These are phyloP conservation scores for Canavalia gladiata DNA, from an alignment of 306 rosid species.

Conservation along the genomic window DNA sequence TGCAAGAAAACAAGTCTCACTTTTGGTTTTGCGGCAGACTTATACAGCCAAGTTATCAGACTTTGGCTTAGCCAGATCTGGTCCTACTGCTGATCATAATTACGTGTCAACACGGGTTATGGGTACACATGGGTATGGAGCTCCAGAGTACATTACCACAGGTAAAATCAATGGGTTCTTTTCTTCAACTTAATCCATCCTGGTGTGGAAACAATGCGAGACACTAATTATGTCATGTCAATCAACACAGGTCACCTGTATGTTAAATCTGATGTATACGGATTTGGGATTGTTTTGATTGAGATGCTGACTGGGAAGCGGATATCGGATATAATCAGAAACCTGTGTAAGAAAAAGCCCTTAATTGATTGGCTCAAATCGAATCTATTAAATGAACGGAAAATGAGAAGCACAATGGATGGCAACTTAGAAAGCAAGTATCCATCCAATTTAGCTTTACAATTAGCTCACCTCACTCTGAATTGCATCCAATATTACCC, in stretches of 20 bases:
- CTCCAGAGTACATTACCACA: slow-evolving; percentile 79
- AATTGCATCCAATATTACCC: slow-evolving; percentile 67
- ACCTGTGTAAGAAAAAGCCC: slow-evolving; percentile 47
- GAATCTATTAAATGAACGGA: slow-evolving; percentile 60
- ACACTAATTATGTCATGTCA: slow-evolving; percentile 7
- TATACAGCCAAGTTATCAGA: slow-evolving; percentile 74
- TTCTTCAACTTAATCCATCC: neutral
- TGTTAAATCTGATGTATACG: slow-evolving; percentile 77
- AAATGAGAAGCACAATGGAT: slow-evolving; percentile 72
- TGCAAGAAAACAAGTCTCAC: neutral
- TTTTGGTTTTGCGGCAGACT: slow-evolving; percentile 53
- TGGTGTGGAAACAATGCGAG: neutral
- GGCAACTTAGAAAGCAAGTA: slow-evolving; percentile 66
- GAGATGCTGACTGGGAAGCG: slow-evolving; percentile 71
- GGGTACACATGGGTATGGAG: slow-evolving; percentile 81
- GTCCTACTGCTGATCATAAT: slow-evolving; percentile 70
- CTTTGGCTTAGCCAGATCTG: slow-evolving; percentile 78
- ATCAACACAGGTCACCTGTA: slow-evolving; percentile 64
- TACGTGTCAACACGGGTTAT: slow-evolving; percentile 72
- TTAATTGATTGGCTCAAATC: slow-evolving; percentile 73
- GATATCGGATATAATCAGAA: slow-evolving; percentile 53
- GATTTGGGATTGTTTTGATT: slow-evolving; percentile 76
- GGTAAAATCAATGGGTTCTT: slow-evolving; percentile 53
- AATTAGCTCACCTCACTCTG: slow-evolving; percentile 67
- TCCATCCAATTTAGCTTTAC: slow-evolving; percentile 71